Evolutionary conservation across 192 early-diverging fungal genomes (phyloP), one percentile per base, ranked within the genome.

Genomic region (Coemansia umbellata): DNA sequence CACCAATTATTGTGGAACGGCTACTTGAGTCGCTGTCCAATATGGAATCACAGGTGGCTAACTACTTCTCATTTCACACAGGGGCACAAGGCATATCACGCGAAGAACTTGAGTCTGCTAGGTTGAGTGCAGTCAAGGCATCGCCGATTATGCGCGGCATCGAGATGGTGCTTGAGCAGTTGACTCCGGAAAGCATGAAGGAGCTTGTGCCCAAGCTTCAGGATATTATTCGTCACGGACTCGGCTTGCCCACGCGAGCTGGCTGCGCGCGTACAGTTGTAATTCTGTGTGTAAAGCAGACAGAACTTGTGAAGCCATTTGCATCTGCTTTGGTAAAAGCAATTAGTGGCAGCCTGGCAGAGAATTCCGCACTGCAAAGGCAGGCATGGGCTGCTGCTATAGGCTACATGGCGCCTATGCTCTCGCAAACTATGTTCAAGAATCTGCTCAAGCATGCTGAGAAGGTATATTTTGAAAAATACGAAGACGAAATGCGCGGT

Each of bases 71-170:
- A 17, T 93, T 97, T 77, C 91, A 97, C 60, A 82, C 87, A 0
- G 89, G 90, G 26, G 81, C 80, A 40, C 91, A 93, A 54, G 83
- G 89, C 37, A 83, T 97, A n/a, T 84, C 90, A 8, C 83, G 85
- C 33, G 91, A 93, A 19, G 87, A 93, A 67, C 74, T 95, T 9
- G 95, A 97, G 43, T 87, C 80, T 39, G 68, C 82, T 14, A 83
- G 95, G 1, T 72, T 97, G 33, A 76, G 65, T 26, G 93, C 91
- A 1, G 83, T 91, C 5, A 93, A 91, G 62, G 66, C 78, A 2
- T 95, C 93, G n/a, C 95, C 95, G 9, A 90, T 95, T 63, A 95
- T 95, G 92, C 88, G 93, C 56, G 91, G 88, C 3, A 74, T 94
- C 27, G 92, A 94, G 58, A 74, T 77, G 7, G 81, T 82, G 42